Conservation (phyloP, 139 green algal species). For the Picochlorum sp. region DNA sequence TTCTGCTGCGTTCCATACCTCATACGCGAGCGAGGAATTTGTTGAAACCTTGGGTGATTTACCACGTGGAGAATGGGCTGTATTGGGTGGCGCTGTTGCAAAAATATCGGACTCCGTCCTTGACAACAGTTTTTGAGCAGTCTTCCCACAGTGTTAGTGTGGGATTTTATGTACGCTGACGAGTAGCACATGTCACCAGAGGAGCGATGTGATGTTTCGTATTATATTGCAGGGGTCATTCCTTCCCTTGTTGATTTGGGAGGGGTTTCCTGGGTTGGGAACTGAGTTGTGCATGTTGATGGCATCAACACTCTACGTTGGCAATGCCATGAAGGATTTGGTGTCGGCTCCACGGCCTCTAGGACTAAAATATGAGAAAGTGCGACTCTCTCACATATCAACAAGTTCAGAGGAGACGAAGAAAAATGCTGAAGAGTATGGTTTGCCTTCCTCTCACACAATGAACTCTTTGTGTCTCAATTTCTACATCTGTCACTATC, state of each 20-base stretch:
- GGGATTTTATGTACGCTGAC: slow-evolving; percentile 32
- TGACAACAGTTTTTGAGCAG: slow-evolving; percentile 26
- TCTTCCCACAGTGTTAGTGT: slow-evolving; percentile 26
- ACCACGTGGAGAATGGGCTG: slow-evolving; percentile 31
- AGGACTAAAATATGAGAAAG: slow-evolving; percentile 12
- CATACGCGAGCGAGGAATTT: slow-evolving; percentile 20
- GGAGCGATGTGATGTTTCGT: not conserved
- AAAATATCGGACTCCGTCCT: slow-evolving; percentile 12
- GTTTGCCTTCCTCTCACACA: slow-evolving; percentile 37
- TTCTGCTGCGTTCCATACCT: slow-evolving; percentile 32
- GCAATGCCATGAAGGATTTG: slow-evolving; percentile 48
- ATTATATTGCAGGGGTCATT: slow-evolving; percentile 16
- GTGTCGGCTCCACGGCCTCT: slow-evolving; percentile 36
- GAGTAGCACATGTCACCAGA: not conserved
- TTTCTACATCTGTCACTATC: slow-evolving; percentile 30
- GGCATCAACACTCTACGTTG: slow-evolving; percentile 33
- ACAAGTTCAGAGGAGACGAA: slow-evolving; percentile 19
- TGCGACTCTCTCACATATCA: slow-evolving; percentile 15
- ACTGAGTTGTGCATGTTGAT: slow-evolving; percentile 24
- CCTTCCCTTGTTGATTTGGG: slow-evolving; percentile 18
- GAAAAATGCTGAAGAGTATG: slow-evolving; percentile 43
- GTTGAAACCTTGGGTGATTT: slow-evolving; percentile 22
- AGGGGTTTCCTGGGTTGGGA: slow-evolving; percentile 26
- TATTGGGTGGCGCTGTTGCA: slow-evolving; percentile 13
- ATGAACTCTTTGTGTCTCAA: slow-evolving; percentile 46